Evolutionary conservation across 352 stramenopile genomes (phyloP), one percentile per base, ranked within the genome.

Genomic region (Thalassiosira livingstoniorum): DNA sequence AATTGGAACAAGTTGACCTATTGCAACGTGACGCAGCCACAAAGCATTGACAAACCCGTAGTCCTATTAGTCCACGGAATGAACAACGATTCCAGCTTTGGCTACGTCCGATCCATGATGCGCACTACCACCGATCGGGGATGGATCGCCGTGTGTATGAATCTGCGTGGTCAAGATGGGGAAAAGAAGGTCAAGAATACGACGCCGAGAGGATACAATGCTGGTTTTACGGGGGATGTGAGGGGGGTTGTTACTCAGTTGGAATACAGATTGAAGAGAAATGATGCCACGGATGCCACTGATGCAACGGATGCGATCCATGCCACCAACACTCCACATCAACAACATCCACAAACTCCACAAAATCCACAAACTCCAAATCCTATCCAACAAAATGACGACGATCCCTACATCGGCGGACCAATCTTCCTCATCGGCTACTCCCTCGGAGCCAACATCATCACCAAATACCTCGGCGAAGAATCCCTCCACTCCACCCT

Each of bases 401-500:
- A 58, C 1, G 53, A 74, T 60, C 60, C 64, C 13, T 75, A 86
- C 43, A 66, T 75, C 31, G 74, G 74, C 37, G 75, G 70, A 37
- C 82, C 82, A 31, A 79, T 94, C 2, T 93, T 91, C 64, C 63
- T 93, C 4, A 71, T 92, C 0, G 87, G 87, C 18, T 89, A 92
- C 65, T 91, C 82, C 2, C 69, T 94, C 3, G 87, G 90, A 29
- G 88, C 90, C 51, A 91, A 90, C 65, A 74, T 94, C 39, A 72
- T 94, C 34, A 89, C 85, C 31, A 94, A 94, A 54, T 94, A 94
- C 74, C 80, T 94, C 18, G 90, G 90, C 37, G 87, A 94, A 78
- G 90, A 94, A 82, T 88, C 87, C 1, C 71, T 91, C 29, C 75
- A 75, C 31, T 80, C 78, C 18, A 94, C 86, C 10, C 55, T 93